phyloP scores from a whole-genome alignment of 495 filamentous ascomycete genomes.

The Hyaloscypha variabilis region DNA sequence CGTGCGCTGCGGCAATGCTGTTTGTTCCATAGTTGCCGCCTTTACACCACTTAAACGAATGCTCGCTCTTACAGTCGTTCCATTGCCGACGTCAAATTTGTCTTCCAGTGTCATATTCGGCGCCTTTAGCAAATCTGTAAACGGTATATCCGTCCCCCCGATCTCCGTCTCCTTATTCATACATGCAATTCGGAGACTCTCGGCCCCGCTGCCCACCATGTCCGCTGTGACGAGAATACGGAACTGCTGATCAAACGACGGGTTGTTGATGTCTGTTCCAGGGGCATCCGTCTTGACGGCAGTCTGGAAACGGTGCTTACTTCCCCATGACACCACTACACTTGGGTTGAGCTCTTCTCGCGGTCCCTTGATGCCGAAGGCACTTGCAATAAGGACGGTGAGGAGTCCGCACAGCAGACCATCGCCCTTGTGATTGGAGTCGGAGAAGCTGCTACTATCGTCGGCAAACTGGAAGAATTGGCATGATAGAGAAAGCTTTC shows the following conservation, averaged over 20 bases:
- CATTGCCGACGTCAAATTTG: conserved; percentile 39
- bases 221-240: conserved; percentile 37
- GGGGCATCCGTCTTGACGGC: conserved; percentile 39
- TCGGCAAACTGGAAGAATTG: conserved; percentile 40
- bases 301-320: conserved; percentile 36
- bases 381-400: conserved; percentile 41
- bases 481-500: conserved; percentile 34
- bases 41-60: conserved; percentile 31
- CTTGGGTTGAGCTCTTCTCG: conserved; percentile 42
- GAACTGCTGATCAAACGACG: conserved; percentile 43
- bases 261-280: conserved; percentile 45
- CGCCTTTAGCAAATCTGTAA: conserved; percentile 38
- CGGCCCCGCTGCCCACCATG: conserved; percentile 36
- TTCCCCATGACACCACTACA: conserved; percentile 42
- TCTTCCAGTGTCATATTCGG: conserved; percentile 36
- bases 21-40: conserved; percentile 8
- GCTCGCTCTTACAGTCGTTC: conserved; percentile 36
- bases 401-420: conserved; percentile 36
- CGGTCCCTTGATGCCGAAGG: conserved; percentile 35
- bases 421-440: conserved; percentile 20
- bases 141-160: conserved; percentile 38
- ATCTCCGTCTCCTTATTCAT: conserved; percentile 38
- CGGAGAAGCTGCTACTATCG: conserved; percentile 34
- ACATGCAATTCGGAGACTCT: conserved; percentile 30
- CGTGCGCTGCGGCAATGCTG: neutral